Percentiles rank a stretch among this genome's conserved stretches.
phyloP scores from a whole-genome alignment of 495 filamentous ascomycete species.

The Neurospora sp. region DNA sequence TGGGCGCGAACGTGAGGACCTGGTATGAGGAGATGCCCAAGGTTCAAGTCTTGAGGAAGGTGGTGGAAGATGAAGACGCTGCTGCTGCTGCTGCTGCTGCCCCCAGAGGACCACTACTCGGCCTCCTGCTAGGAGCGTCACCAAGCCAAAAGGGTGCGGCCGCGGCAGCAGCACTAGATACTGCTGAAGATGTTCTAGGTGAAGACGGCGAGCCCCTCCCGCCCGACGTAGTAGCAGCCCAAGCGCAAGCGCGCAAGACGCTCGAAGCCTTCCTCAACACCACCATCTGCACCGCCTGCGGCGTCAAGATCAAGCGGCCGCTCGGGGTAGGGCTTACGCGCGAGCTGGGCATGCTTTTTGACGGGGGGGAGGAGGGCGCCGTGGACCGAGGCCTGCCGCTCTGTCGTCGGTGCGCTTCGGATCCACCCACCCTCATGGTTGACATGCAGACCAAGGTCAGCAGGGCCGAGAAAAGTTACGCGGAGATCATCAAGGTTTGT shows the following conservation, averaged over 20 bases:
- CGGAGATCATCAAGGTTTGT: slow-evolving; percentile 66
- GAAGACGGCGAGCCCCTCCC: background rate
- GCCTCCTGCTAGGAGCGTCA: background rate
- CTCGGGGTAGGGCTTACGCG: background rate
- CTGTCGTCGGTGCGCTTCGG: slow-evolving; percentile 51
- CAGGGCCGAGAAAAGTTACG: slow-evolving; percentile 50
- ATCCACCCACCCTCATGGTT: slow-evolving; percentile 48
- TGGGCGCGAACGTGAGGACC: slow-evolving; percentile 79
- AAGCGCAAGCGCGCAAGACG: slow-evolving; percentile 42
- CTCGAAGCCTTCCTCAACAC: slow-evolving; percentile 83
- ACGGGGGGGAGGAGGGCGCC: background rate
- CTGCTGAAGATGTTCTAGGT: background rate
- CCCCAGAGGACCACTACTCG: background rate
- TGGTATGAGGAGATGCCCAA: slow-evolving; percentile 99
- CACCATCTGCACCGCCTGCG: slow-evolving; percentile 69
- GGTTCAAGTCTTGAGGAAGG: slow-evolving; percentile 56
- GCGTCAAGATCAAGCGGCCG: slow-evolving; percentile 44
- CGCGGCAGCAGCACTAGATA: background rate
- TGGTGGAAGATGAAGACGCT: slow-evolving; percentile 25
- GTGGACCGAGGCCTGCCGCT: slow-evolving; percentile 23
- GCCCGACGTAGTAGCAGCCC: slow-evolving; percentile 15
- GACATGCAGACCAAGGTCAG: slow-evolving; percentile 51
- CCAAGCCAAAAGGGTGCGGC: background rate
- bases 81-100: background rate
- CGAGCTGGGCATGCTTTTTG: background rate